phyloP scores from a whole-genome alignment of 2,329 filamentous ascomycete genomes.

The Fusarium tjaetaba region DNA sequence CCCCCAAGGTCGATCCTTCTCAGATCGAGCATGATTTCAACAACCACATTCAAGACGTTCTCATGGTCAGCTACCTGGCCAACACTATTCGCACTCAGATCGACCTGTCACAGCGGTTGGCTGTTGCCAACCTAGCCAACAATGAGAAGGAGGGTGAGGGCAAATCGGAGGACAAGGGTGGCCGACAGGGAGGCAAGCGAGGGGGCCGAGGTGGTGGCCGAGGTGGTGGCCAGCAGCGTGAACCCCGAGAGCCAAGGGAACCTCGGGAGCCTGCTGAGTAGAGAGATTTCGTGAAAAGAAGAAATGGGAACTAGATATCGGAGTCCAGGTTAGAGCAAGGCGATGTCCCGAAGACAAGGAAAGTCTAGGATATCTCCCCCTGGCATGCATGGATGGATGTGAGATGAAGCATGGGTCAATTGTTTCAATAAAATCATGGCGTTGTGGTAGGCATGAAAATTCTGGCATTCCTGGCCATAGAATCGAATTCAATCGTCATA shows the following conservation, averaged over 20 bases:
- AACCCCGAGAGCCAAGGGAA: slow-evolving; percentile 60
- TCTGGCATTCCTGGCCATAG: slow-evolving; percentile 47
- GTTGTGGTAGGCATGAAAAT: slow-evolving; percentile 51
- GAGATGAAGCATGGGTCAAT: slow-evolving; percentile 46
- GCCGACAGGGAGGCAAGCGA: slow-evolving; percentile 62
- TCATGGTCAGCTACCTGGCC: slow-evolving; percentile 97
- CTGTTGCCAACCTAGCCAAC: slow-evolving; percentile 73
- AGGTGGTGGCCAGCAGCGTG: slow-evolving; percentile 60
- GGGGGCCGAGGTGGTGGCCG: slow-evolving; percentile 62
- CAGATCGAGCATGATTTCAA: slow-evolving; percentile 99
- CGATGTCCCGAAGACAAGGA: slow-evolving; percentile 33
- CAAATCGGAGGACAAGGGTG: slow-evolving; percentile 57
- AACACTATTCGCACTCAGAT: slow-evolving; percentile 99
- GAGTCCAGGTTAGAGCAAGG: slow-evolving; percentile 36
- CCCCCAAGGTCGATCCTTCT: slow-evolving; percentile 90
- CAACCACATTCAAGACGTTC: slow-evolving; percentile 98
- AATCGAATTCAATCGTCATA: slow-evolving; percentile 50
- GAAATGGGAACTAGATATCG: slow-evolving; percentile 29
- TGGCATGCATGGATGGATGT: slow-evolving; percentile 44
- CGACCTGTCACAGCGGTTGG: slow-evolving; percentile 94
- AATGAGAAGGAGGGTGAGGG: slow-evolving; percentile 61
- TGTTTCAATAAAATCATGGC: slow-evolving; percentile 51
- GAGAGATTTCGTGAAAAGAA: slow-evolving; percentile 20
- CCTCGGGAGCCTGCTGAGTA: slow-evolving; percentile 52
- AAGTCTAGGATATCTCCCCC: slow-evolving; percentile 37